phyloP scores from a whole-genome alignment of 352 stramenopile species.

The Phytophthora crassamura region DNA sequence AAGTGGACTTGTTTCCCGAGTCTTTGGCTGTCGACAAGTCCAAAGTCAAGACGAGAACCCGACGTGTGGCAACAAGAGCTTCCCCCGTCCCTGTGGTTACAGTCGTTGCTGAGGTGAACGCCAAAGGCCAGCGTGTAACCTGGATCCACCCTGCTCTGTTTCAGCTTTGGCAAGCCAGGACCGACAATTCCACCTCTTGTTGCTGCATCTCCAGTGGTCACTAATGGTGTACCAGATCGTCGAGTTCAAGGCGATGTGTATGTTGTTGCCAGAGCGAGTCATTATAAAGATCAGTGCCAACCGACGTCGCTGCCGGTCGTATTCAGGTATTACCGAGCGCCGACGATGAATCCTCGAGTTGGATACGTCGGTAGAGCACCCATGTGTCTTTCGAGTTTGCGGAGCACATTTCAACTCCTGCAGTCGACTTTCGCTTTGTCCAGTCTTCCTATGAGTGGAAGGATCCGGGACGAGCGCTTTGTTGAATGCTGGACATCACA shows the following conservation, averaged over 20 bases:
- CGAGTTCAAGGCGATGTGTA: slow-evolving; percentile 22
- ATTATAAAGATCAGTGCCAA: slow-evolving; percentile 71
- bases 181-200: slow-evolving; percentile 29
- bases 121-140: slow-evolving; percentile 53
- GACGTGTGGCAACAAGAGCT: slow-evolving; percentile 2
- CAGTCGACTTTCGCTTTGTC: slow-evolving; percentile 70
- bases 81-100: slow-evolving; percentile 26
- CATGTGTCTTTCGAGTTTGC: slow-evolving; percentile 76
- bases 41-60: slow-evolving; percentile 15
- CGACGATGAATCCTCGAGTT: slow-evolving; percentile 56
- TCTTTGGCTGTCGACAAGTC: slow-evolving; percentile 8
- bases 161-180: slow-evolving; percentile 21
- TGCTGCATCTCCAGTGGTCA: slow-evolving; percentile 2
- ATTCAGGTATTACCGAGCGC: slow-evolving; percentile 67
- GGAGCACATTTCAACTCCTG: slow-evolving; percentile 60
- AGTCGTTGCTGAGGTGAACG: slow-evolving; percentile 45
- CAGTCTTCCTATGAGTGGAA: slow-evolving; percentile 34
- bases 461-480: slow-evolving; percentile 49
- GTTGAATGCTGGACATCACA: slow-evolving; percentile 69
- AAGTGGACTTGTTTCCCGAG: slow-evolving; percentile 54
- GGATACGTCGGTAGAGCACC: slow-evolving; percentile 76
- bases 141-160: slow-evolving; percentile 59
- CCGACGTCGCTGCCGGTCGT: slow-evolving; percentile 52
- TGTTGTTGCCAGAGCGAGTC: slow-evolving; percentile 54
- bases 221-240: slow-evolving; percentile 16